Evolutionary conservation across 23 red algal species (phyloP), one percentile per base, ranked within the genome.

Genomic region (Gracilaria gracilis): DNA sequence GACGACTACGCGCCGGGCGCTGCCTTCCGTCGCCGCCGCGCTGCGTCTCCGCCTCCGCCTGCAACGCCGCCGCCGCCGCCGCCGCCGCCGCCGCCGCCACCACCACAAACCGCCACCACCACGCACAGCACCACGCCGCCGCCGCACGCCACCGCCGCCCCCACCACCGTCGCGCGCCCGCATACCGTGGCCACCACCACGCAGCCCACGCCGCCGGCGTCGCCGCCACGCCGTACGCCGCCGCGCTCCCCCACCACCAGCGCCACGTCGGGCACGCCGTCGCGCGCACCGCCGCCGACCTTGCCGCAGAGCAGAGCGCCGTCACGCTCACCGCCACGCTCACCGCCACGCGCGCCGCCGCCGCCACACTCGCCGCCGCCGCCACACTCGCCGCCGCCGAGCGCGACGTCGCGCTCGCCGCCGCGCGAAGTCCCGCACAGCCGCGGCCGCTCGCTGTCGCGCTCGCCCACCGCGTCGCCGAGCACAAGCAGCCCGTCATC

Each of bases 11-110:
- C 37, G 14, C 72, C 72, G 12, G 72, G 72, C 72, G 72, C 50
- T 28, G 72, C 72, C 15, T 77, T 77, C 72, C 72, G 72, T 20
- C 72, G 69, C 40, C n/a, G n/a, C 8, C n/a, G n/a, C 59, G 8
- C 9, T 1, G 14, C 12, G n/a, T 21, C 62, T 5, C 25, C 9
- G 12, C 27, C 28, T 9, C 62, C 42, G 62, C 62, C 27, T 14
- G 5, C 42, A 46, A 11, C 42, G 42, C 42, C 11, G 42, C 42
- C 42, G 42, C 42, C 42, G 42, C 42, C 11, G 44, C 74, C 37
- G 44, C 74, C 74, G 44, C 74, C 13, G 27, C 51, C 37, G 44
- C 74, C 74, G 44, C 74, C 9, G 20, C 74, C 28, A 27, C 74
- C 32, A 31, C 32, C 74, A 48, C 20, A 31, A 15, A 23, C 32